A percentile compares a stretch with the other conserved stretches of the same genome.
phyloP scores from a whole-genome alignment of 1,139 yeast genomes.

The Komagataea norvegica region DNA sequence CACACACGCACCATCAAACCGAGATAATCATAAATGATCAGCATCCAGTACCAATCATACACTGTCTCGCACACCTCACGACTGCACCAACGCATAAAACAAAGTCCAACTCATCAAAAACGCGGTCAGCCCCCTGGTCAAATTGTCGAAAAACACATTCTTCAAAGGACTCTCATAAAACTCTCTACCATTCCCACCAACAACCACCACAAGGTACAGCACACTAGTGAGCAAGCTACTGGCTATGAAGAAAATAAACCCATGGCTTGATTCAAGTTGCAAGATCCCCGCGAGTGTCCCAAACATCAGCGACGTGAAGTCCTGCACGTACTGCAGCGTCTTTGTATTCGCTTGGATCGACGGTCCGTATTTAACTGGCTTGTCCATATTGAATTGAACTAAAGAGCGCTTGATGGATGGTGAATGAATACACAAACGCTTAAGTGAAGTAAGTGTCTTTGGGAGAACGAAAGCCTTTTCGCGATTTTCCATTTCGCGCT shows the following conservation, averaged over 20 bases:
- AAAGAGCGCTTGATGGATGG: too few relatives aligned
- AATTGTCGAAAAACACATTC: slow-evolving; percentile 52
- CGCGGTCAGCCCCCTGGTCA: slow-evolving; percentile 60
- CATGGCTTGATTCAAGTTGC: slow-evolving; percentile 59
- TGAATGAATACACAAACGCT: too few relatives aligned
- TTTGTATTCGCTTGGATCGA: slow-evolving; percentile 17
- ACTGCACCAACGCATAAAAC: slow-evolving; percentile 58
- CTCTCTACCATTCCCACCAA: slow-evolving; percentile 36
- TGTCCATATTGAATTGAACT: too few relatives aligned
- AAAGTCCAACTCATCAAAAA: slow-evolving; percentile 84
- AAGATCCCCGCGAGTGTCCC: slow-evolving; percentile 74
- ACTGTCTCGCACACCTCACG: too few relatives aligned
- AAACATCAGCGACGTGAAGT: slow-evolving; percentile 57
- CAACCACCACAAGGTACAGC: slow-evolving; percentile 39
- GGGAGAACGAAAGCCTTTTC: too few relatives aligned
- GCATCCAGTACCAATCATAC: slow-evolving; percentile 1
- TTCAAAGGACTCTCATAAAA: slow-evolving; percentile 53
- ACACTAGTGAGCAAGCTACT: slow-evolving; percentile 44
- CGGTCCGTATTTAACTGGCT: slow-evolving; percentile 18
- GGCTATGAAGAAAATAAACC: slow-evolving; percentile 53
- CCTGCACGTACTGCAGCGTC: slow-evolving; percentile 52
- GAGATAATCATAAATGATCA: too few relatives aligned
- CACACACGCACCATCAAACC: too few relatives aligned
- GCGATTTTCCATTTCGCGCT: too few relatives aligned
- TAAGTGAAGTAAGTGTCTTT: too few relatives aligned